Percentiles rank a stretch among this genome's conserved stretches.
These are phyloP conservation scores for Nephelium lappaceum DNA, from an alignment of 345 rosid genomes.

Conservation along the genomic window DNA sequence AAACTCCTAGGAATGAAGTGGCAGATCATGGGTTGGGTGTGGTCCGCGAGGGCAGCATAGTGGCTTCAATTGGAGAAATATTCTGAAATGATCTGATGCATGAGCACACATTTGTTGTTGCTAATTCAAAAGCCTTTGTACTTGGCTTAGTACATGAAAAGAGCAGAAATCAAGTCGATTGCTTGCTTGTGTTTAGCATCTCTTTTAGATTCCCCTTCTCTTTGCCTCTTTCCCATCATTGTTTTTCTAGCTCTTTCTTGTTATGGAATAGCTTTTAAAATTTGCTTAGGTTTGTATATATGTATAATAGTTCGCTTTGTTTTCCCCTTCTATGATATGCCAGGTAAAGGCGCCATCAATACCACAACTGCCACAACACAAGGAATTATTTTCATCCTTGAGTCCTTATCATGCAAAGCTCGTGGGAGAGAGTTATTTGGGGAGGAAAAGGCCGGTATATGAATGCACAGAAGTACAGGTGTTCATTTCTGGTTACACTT, in stretches of 20 bases:
- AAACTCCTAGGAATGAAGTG: not conserved
- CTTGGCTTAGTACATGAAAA: not conserved
- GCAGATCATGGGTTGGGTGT: not conserved
- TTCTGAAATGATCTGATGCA: not conserved
- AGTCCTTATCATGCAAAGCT: constrained; percentile 82
- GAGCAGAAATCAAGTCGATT: not conserved
- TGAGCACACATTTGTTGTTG: not conserved
- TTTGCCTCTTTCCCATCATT: not conserved
- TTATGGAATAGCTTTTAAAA: not conserved
- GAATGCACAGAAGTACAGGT: constrained; percentile 94
- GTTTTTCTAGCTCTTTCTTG: not conserved
- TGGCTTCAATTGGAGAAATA: not conserved
- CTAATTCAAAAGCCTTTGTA: not conserved
- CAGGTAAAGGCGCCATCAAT: constrained; percentile 74
- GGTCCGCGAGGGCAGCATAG: not conserved
- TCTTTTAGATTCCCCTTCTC: not conserved
- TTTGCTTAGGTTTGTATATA: not conserved
- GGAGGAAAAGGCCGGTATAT: constrained; percentile 77
- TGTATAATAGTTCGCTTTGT: not conserved
- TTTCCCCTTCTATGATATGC: constrained; percentile 17
- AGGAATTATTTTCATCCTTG: constrained; percentile 65
- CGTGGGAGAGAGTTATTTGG: constrained; percentile 92
- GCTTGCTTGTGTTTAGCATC: not conserved
- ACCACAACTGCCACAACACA: constrained; percentile 84
- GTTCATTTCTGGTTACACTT: constrained; percentile 20